A percentile compares a stretch with the other conserved stretches of the same genome.
Evolutionary conservation across 2,329 filamentous ascomycete genomes (phyloP).

Genomic region (Aspergillus piperis): DNA sequence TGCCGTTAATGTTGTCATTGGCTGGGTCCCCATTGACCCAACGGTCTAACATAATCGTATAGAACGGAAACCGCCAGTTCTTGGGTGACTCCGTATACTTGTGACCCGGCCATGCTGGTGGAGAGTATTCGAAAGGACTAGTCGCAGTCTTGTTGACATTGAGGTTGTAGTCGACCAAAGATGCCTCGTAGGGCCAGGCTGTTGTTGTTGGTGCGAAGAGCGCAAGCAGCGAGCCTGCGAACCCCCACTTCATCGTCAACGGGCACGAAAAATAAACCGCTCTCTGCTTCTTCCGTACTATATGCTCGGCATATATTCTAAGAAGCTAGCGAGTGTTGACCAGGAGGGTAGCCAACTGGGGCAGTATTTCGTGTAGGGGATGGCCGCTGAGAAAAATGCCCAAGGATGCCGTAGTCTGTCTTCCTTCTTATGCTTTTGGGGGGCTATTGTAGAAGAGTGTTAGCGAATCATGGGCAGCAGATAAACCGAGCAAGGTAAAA

Average conservation of each 20-base stretch:
- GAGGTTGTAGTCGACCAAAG: constrained; percentile 58
- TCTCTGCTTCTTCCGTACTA: constrained; percentile 9
- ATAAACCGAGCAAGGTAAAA: constrained; percentile 8
- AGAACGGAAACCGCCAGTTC: constrained; percentile 68
- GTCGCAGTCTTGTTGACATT: constrained; percentile 61
- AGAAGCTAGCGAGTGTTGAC: constrained; percentile 3
- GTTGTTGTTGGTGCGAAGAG: constrained; percentile 27
- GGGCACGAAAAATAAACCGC: constrained; percentile 11
- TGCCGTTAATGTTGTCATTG: constrained; percentile 65
- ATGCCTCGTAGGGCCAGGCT: constrained; percentile 52
- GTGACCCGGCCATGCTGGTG: constrained; percentile 57
- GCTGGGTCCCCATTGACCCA: constrained; percentile 66
- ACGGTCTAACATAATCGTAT: constrained; percentile 64
- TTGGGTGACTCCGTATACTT: constrained; percentile 56
- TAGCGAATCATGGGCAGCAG: constrained; percentile 5
- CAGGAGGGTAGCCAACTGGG: background rate
- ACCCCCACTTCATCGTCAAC: constrained; percentile 36
- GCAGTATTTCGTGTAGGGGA: background rate
- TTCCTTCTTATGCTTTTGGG: constrained; percentile 12
- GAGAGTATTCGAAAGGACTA: constrained; percentile 58
- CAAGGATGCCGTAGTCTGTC: constrained; percentile 5
- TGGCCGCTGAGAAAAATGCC: background rate
- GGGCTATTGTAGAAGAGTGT: background rate
- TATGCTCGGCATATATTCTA: constrained; percentile 26
- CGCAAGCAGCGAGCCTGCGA: constrained; percentile 28